A percentile compares a stretch with the other conserved stretches of the same genome.
Conservation (phyloP, 441 rosid species). For the Rhodomyrtus psidioides region DNA sequence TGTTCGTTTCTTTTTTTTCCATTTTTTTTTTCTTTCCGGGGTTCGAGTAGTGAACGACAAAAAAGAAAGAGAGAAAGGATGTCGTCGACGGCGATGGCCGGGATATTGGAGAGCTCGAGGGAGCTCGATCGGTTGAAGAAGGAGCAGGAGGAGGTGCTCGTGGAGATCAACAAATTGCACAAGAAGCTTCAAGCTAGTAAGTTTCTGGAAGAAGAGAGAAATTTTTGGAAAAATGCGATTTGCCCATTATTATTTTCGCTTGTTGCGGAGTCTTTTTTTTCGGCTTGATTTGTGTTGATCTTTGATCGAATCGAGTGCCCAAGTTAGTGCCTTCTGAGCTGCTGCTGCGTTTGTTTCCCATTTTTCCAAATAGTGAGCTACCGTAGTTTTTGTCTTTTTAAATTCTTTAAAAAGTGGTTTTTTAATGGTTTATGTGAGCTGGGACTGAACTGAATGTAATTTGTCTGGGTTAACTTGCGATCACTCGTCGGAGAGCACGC, state of each 20-base stretch:
- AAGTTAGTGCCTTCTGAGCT: not conserved
- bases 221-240: not conserved
- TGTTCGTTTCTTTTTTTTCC: not conserved
- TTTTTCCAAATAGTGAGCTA: not conserved
- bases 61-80: constrained; percentile 10
- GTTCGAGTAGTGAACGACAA: not conserved
- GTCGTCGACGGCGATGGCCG: constrained; percentile 62
- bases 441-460: not conserved
- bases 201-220: not conserved
- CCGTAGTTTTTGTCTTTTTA: not conserved
- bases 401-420: not conserved
- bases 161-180: constrained; percentile 89
- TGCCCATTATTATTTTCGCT: not conserved
- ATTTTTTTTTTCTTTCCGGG: not conserved
- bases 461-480: not conserved
- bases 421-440: not conserved
- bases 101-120: constrained; percentile 61
- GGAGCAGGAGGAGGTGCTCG: constrained; percentile 59
- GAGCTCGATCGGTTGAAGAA: constrained; percentile 90
- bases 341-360: not conserved
- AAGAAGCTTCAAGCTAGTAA: constrained; percentile 75
- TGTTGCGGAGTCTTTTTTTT: not conserved
- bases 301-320: not conserved
- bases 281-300: not conserved
- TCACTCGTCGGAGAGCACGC: not conserved